Evolutionary conservation across 2,329 filamentous ascomycete genomes (phyloP).

Genomic region (Ascochyta koolunga): DNA sequence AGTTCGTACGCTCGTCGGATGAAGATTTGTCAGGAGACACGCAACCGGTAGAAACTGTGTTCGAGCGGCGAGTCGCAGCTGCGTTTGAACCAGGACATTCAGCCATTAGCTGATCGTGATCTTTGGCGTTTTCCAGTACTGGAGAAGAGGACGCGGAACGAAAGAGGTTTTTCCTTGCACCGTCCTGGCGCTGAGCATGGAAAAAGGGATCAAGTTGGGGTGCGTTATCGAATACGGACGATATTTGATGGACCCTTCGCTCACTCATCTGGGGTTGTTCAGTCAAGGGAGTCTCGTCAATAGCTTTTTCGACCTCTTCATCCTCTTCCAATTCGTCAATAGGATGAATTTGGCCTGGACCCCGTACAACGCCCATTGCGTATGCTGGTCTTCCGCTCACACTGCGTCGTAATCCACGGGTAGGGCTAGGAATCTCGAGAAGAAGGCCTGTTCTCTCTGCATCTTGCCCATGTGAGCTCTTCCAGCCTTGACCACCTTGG

Average conservation of each 20-base stretch:
- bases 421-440: constrained; percentile 56
- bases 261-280: constrained; percentile 36
- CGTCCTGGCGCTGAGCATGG: constrained; percentile 44
- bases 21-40: constrained; percentile 56
- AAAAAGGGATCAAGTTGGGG: constrained; percentile 51
- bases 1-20: constrained; percentile 59
- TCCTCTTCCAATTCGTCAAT: constrained; percentile 67
- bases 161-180: constrained; percentile 29
- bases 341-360: constrained; percentile 64
- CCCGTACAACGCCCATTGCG: constrained; percentile 57
- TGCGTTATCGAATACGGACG: constrained; percentile 36
- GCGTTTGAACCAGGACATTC: constrained; percentile 26
- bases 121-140: constrained; percentile 19
- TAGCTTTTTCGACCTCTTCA: constrained; percentile 25
- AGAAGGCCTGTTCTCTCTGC: constrained; percentile 56
- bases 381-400: constrained; percentile 49
- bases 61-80: constrained; percentile 20
- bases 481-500: constrained; percentile 41
- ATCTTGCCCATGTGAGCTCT: constrained; percentile 37
- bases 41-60: constrained; percentile 39
- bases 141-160: constrained; percentile 32
- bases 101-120: background rate
- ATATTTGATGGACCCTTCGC: constrained; percentile 18
- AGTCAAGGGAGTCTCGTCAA: constrained; percentile 23
- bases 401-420: constrained; percentile 53